Base-by-base conservation (phyloP, 345 rosid genomes). In the Citrus reticulata region DNA sequence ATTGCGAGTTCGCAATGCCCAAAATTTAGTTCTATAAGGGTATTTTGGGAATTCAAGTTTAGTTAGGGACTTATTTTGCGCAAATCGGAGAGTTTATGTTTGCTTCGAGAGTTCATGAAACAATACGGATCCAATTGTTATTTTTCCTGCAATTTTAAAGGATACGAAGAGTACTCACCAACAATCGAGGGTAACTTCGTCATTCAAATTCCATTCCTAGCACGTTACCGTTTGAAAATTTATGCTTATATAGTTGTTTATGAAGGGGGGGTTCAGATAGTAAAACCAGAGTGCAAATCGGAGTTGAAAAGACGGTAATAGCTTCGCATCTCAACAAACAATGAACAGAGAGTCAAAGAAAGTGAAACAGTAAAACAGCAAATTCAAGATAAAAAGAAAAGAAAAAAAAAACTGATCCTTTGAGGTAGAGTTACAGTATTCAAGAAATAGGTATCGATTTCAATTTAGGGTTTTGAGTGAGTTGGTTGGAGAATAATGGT, bases 401-500 rank as follows among this genome's bases (percentile, higher is more conserved):
- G 1, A 16, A 4, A 1, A 49, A 24, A 14, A 51, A 14, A 51
- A 16, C 46, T 40, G 46, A 40, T 40, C 10, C 3, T 40, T 9
- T 9, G 22, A 54, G 22, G 58, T 6, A 0, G 58, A 17, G 58
- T 54, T 54, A 4, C 34, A 14, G 7, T 27, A 70, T 46, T 70
- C 4, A 17, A 46, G 22, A 27, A 27, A 46, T 13, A 54, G 22
- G 58, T 16, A 5, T 54, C 58, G n/a, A 54, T 54, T 54, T 54
- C 58, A 17, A 54, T 54, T 54, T 17, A 54, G 58, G 58, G 58
- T 54, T 54, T 54, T 54, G 58, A 19, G 58, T 54, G 58, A 54
- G 58, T 0, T 54, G 67, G 61, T 17, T 46, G 0, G 58, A 54
- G 22, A 10, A 29, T 7, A 84, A 95, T 93, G 98, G 91, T 77